phyloP scores from a whole-genome alignment of 495 filamentous ascomycete species.

The Daldinia grandis region DNA sequence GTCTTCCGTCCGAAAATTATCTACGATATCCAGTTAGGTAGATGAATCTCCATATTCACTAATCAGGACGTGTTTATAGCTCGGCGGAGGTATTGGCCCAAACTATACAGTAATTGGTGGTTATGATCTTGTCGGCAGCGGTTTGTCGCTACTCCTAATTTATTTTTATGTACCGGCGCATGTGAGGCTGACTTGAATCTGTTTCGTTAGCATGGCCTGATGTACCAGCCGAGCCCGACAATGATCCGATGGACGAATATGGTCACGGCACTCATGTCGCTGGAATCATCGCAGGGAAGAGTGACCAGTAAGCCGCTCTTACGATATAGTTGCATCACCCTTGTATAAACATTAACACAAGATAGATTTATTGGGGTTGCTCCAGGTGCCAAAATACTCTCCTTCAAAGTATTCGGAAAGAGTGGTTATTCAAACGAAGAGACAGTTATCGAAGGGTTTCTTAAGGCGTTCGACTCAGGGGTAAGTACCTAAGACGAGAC shows the following conservation, averaged over 20 bases:
- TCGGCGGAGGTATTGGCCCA: slow-evolving; percentile 50
- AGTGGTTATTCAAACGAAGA: background rate
- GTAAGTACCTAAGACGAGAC: background rate
- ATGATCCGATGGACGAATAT: background rate
- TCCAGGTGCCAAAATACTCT: background rate
- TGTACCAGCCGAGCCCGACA: background rate
- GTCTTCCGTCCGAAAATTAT: background rate
- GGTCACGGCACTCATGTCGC: background rate
- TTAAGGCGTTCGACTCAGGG: background rate
- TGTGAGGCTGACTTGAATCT: background rate
- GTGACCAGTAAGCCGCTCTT: background rate
- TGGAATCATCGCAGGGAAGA: background rate
- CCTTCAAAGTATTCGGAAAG: background rate
- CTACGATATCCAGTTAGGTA: background rate
- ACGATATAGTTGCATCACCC: background rate
- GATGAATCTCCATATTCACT: background rate
- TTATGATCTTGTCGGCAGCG: slow-evolving; percentile 48
- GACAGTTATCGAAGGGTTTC: background rate
- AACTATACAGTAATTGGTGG: slow-evolving; percentile 49
- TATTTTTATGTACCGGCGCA: background rate
- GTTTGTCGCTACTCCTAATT: background rate
- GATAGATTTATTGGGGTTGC: background rate
- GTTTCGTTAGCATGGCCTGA: background rate
- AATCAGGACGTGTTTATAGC: slow-evolving; percentile 15
- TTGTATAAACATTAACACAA: background rate